Evolutionary conservation across 805 yeast species (phyloP), one percentile per base, ranked within the genome.

Genomic region (Cyberlindnera maritima): DNA sequence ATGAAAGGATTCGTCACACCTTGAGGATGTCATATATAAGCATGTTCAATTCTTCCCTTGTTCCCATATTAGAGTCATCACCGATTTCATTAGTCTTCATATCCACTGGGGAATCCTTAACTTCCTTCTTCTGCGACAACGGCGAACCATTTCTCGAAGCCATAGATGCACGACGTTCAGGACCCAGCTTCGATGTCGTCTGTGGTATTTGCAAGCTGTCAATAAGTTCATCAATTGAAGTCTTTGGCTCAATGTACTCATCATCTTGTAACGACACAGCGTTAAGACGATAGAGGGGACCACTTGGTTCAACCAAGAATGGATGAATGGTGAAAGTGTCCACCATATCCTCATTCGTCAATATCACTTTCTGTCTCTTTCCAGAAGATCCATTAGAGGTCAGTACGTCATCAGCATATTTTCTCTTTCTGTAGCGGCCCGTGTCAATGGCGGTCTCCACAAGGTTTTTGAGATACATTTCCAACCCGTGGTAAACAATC

Each of bases 401-500:
- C 39, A 18, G 40, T 13, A 36, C 29, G 47, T 66, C 71, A 52
- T 59, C 64, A 18, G 66, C 66, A 18, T 68, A 67, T 48, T 74
- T 76, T 39, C 71, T 69, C 53, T 74, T 76, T 41, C 90, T 68
- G 57, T 80, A 81, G 50, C 83, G 76, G 7, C 84, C 85, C 2
- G 82, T 76, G 59, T 87, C 95, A 37, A 88, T 76, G 2, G 89
- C 80, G 53, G 80, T 78, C 57, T 88, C 94, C 6, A 92, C 66
- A 11, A 91, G 70, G 49, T 80, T 79, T 57, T 84, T 86, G 53
- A 94, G 66, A 66, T 90, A 92, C 29, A 77, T 72, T 60, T 92
- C 97, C 36, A 94, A 69, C 0, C 97, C 97, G n/a, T 86, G 65
- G 19, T 82, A 70, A 52, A 91, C 63, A 17, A 94, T 69, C 46